Percentiles rank a stretch among this genome's conserved stretches.
phyloP scores from a whole-genome alignment of 768 basidiomycete genomes.

The Terana coerulea region DNA sequence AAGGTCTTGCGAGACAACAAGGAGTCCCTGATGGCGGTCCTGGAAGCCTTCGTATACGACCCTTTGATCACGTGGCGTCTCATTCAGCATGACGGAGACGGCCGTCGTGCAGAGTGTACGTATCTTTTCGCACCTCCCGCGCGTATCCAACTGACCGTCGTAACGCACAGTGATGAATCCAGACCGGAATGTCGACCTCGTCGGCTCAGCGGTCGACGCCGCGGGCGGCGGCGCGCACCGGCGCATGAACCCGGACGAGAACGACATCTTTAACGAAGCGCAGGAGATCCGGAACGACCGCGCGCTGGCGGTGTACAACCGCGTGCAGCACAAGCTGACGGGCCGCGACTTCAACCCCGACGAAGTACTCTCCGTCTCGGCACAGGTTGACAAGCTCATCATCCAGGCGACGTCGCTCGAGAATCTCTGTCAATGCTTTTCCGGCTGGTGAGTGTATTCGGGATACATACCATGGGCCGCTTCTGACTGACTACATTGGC shows the following conservation, averaged over 20 bases:
- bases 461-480: too few relatives aligned
- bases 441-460: slow-evolving; percentile 77
- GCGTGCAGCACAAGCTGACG: slow-evolving; percentile 93
- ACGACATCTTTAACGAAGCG: slow-evolving; percentile 81
- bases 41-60: slow-evolving; percentile 98
- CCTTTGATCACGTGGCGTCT: slow-evolving; percentile 97
- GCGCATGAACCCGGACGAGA: slow-evolving; percentile 87
- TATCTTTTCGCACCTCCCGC: slow-evolving; percentile 11
- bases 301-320: slow-evolving; percentile 88
- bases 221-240: slow-evolving; percentile 79
- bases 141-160: background rate
- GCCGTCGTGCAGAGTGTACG: slow-evolving; percentile 63
- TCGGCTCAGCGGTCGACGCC: slow-evolving; percentile 57
- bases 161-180: slow-evolving; percentile 22
- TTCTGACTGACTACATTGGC: too few relatives aligned
- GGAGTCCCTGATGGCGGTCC: slow-evolving; percentile 97
- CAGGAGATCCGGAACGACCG: slow-evolving; percentile 90
- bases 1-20: slow-evolving; percentile 93
- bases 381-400: slow-evolving; percentile 91
- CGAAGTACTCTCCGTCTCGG: slow-evolving; percentile 62
- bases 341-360: slow-evolving; percentile 94
- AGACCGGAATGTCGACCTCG: slow-evolving; percentile 57
- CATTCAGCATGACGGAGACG: slow-evolving; percentile 79
- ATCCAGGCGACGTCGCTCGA: slow-evolving; percentile 90
- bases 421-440: slow-evolving; percentile 95